Evolutionary conservation across 768 basidiomycete species (phyloP).

Genomic region (Pulveroboletus sp.): DNA sequence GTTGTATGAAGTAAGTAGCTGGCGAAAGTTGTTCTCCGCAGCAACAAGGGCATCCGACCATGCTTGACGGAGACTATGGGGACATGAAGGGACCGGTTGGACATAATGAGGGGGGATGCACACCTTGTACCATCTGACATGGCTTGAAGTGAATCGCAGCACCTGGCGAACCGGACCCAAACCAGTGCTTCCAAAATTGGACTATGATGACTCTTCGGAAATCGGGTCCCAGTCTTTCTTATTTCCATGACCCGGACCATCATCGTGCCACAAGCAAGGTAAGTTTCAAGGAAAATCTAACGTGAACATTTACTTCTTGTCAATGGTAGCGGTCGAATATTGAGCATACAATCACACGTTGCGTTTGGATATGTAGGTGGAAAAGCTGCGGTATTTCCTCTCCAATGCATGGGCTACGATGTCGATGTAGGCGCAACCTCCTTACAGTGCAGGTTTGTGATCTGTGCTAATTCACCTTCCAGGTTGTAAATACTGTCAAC

Average conservation of each 20-base stretch:
- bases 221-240: neutral
- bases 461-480: slow-evolving; percentile 4
- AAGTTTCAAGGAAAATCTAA: neutral
- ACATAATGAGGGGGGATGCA: slow-evolving; percentile 10
- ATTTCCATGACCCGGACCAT: neutral
- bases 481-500: slow-evolving; percentile 90
- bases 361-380: slow-evolving; percentile 92
- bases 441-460: neutral
- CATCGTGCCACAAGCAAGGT: slow-evolving; percentile 4
- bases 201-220: neutral
- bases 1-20: slow-evolving; percentile 67
- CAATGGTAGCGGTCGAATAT: slow-evolving; percentile 49
- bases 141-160: neutral
- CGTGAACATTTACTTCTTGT: slow-evolving; percentile 5
- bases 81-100: neutral
- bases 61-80: slow-evolving; percentile 70
- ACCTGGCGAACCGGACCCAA: too few relatives aligned
- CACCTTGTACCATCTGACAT: slow-evolving; percentile 67
- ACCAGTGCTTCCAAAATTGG: too few relatives aligned
- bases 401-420: slow-evolving; percentile 88
- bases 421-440: slow-evolving; percentile 71
- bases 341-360: slow-evolving; percentile 94
- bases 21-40: slow-evolving; percentile 76
- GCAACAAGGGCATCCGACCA: slow-evolving; percentile 76
- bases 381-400: slow-evolving; percentile 74